These are phyloP conservation scores for Conticribra weissflogii DNA, from an alignment of 108 stramenopile genomes.

Conservation along the genomic window DNA sequence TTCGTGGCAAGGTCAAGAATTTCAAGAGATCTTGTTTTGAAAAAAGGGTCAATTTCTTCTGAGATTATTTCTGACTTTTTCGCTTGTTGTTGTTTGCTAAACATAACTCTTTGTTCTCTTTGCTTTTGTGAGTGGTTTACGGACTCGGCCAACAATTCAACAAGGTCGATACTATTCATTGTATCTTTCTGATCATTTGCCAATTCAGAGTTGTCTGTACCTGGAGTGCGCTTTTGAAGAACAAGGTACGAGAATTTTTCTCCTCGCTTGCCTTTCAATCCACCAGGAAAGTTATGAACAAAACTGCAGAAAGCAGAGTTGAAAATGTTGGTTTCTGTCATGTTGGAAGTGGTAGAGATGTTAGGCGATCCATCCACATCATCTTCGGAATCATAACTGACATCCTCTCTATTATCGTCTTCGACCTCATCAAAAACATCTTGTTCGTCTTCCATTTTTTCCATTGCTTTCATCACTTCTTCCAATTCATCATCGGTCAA, in stretches of 20 bases:
- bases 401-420: neutral
- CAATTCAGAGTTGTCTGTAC: neutral
- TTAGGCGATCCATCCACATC: neutral
- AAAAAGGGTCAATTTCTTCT: constrained; percentile 10
- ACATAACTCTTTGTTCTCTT: constrained; percentile 27
- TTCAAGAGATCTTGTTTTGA: constrained; percentile 10
- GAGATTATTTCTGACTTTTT: too few relatives aligned
- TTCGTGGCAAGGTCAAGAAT: constrained; percentile 45
- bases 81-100: constrained; percentile 7
- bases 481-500: constrained; percentile 33
- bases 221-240: constrained; percentile 63
- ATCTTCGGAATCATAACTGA: neutral
- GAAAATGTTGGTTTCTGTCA: constrained; percentile 62
- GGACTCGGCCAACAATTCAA: constrained; percentile 56
- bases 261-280: constrained; percentile 49
- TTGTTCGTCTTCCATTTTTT: constrained; percentile 27
- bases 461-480: constrained; percentile 31
- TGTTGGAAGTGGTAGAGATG: constrained; percentile 19
- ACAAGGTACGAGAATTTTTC: constrained; percentile 89
- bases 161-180: constrained; percentile 33
- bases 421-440: constrained; percentile 44
- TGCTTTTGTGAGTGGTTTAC: constrained; percentile 40
- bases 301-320: constrained; percentile 78
- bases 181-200: neutral
- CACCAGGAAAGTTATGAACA: constrained; percentile 81